Evolutionary conservation across 2,329 filamentous ascomycete species (phyloP), one percentile per base, ranked within the genome.

Genomic region (Hypoxylon sp.): DNA sequence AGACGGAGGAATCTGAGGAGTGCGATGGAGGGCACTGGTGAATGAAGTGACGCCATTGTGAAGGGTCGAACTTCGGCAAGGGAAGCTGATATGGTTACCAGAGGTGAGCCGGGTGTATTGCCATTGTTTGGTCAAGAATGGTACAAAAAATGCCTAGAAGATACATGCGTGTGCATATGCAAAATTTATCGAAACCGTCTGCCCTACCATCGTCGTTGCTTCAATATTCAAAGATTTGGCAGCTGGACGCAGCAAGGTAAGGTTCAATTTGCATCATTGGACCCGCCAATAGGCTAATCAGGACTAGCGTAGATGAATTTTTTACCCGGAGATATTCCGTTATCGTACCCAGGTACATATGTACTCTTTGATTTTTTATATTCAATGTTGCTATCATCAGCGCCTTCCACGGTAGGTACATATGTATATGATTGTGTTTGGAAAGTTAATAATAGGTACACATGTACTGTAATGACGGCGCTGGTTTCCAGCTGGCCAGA

Each of bases 1-100:
- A 84, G 87, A 72, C 89, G 89, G 69, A 96, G 84, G 78, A 93
- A 95, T 72, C 89, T 89, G 69, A 96, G 83, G 19, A 95, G 86
- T 64, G 79, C 82, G 71, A 79, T 80, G 56, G 86, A 89, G 25
- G 87, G 87, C 56, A 84, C 85, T 52, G 82, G 81, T 43, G 77
- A 72, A 69, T 78, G 80, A 74, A 83, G 73, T 66, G 80, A 79
- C 70, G 81, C 81, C 83, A 87, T 87, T 68, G 75, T 80, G 67
- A 59, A 57, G 50, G 34, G 41, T 28, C n/a, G 3, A 21, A 43
- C 32, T 45, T 23, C 9, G 3, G 5, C 9, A 28, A 19, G 11
- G n/a, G 30, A 55, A 41, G 13, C 25, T 19, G 49, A 38, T 32
- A 52, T 36, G 45, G 61, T 60, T 60, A 69, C 41, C 52, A 67